Base-by-base conservation (phyloP, 225 moss, liverwort and hornwort genomes). In the Ulota crispa region DNA sequence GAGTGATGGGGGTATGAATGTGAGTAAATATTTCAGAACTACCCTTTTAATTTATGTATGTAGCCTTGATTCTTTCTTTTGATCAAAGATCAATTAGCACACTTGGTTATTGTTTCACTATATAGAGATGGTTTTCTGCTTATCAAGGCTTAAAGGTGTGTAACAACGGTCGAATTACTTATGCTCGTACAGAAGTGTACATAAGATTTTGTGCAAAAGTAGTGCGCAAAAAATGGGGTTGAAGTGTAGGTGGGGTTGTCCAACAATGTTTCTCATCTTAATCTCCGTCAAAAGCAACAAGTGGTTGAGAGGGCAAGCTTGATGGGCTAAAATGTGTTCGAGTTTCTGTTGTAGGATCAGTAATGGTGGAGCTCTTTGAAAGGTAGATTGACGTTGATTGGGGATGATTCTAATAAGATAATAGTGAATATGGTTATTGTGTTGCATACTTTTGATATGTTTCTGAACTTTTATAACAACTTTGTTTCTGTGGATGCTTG, bases 1-100 rank as follows among this genome's bases (percentile, higher is more conserved):
- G 21, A 71, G 37, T 57, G 62, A 53, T 64, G 52, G 75, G 50
- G 64, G 23, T 74, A 47, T 20, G 0, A 31, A 75, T 12, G 74
- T 12, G 54, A 32, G 42, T 54, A 53, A n/a, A n/a, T 42, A 60
- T 80, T 19, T 20, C 11, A 30, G 31, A 47, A 41, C 45, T 47
- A 56, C 41, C 66, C 10, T 41, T 10, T 68, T 18, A 9, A 50
- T 50, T 16, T 66, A 39, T 7, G 6, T 14, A 52, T 62, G 54
- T 45, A 63, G 56, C 32, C 55, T 62, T 81, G 68, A 77, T 81
- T 81, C 77, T 64, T 68, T 73, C 62, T 77, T 69, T 45, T 73
- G 83, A 81, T 81, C 78, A 68, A 30, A 77, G 81, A 69, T 81
- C 84, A 87, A 68, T 7, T 60, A 56, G 80, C 5, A 31, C 74